A percentile compares a stretch with the other conserved stretches of the same genome.
Evolutionary conservation across 306 rosid species (phyloP).

Genomic region (Malus sieversii): DNA sequence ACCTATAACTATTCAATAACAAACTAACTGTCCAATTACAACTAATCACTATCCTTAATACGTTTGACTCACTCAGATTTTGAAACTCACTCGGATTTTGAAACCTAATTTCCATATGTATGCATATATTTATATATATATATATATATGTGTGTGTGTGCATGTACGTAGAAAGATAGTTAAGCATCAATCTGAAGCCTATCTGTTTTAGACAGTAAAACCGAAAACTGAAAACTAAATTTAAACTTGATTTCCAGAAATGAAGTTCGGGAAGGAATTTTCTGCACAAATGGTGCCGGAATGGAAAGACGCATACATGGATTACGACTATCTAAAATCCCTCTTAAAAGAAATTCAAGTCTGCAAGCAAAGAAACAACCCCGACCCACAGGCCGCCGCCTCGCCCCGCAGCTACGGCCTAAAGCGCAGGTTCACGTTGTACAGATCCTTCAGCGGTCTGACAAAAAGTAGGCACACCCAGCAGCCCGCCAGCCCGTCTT

Average conservation of each 20-base stretch:
- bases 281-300: slow-evolving; percentile 62
- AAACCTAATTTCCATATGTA: too few species aligned
- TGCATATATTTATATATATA: too few species aligned
- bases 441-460: slow-evolving; percentile 73
- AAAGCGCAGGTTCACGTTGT: slow-evolving; percentile 39
- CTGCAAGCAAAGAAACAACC: slow-evolving; percentile 14
- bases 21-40: too few species aligned
- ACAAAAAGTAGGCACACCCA: slow-evolving; percentile 20
- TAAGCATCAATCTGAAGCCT: background rate
- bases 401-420: slow-evolving; percentile 9
- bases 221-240: too few species aligned
- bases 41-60: too few species aligned
- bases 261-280: slow-evolving; percentile 80
- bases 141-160: too few species aligned
- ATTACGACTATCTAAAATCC: slow-evolving; percentile 39
- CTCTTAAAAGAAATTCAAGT: slow-evolving; percentile 38
- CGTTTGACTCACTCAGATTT: too few species aligned
- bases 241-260: background rate
- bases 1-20: too few species aligned
- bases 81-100: too few species aligned
- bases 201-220: too few species aligned
- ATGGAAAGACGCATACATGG: slow-evolving; percentile 74
- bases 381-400: slow-evolving; percentile 7
- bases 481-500: slow-evolving; percentile 4
- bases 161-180: background rate